Conservation (phyloP, 164 flowering plant species). For the Liquidambar formosana region DNA sequence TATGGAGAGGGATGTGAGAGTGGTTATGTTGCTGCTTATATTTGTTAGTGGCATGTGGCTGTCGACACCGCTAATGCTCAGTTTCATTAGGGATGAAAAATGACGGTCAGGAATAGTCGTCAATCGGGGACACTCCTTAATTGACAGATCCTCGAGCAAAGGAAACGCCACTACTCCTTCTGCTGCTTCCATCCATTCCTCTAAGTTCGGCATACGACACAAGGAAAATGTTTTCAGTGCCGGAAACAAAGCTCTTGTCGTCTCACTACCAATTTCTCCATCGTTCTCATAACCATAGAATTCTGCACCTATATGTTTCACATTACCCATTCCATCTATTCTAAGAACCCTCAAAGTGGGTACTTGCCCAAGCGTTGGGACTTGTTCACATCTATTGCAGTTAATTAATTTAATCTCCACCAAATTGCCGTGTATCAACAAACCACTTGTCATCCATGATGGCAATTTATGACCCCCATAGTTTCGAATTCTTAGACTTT, state of each 20-base stretch:
- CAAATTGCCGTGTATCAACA: not conserved
- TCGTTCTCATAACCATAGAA: not conserved
- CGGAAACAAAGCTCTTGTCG: conserved; percentile 11
- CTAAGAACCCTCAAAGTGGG: conserved; percentile 13
- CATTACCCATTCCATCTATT: not conserved
- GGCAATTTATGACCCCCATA: not conserved
- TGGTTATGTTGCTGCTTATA: not conserved
- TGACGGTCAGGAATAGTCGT: not conserved
- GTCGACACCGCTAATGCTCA: not conserved
- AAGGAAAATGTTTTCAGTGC: conserved; percentile 5
- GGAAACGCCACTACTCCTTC: not conserved
- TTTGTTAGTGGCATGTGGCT: not conserved
- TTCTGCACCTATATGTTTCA: conserved; percentile 9
- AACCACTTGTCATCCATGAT: not conserved
- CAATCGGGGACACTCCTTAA: not conserved
- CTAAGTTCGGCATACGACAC: not conserved
- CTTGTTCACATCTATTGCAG: not conserved
- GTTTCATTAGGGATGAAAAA: not conserved
- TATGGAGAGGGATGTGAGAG: not conserved
- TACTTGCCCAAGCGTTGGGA: conserved; percentile 19
- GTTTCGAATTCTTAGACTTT: no score
- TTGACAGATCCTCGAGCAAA: conserved; percentile 2
- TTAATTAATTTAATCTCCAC: not conserved
- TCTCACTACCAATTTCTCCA: not conserved
- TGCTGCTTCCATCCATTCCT: conserved; percentile 12